A percentile compares a stretch with the other conserved stretches of the same genome.
phyloP scores from a whole-genome alignment of 2,329 filamentous ascomycete genomes.

The Penicillium sp. region DNA sequence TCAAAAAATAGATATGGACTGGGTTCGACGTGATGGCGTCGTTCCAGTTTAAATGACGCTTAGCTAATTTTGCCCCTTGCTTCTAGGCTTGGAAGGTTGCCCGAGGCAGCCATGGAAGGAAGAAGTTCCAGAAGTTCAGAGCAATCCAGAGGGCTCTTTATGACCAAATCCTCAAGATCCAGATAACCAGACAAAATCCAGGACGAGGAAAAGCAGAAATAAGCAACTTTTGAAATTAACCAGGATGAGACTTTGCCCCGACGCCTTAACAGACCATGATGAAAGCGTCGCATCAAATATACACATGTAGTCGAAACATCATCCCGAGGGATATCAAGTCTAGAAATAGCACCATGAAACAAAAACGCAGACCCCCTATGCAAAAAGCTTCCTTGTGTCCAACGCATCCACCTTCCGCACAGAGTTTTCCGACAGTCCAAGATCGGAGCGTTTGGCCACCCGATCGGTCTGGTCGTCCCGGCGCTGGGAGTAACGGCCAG shows the following conservation, averaged over 20 bases:
- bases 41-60: conserved; percentile 8
- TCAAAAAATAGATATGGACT: not conserved
- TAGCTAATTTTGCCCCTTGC: conserved; percentile 16
- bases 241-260: conserved; percentile 29
- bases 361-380: conserved; percentile 40
- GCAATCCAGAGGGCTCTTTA: too few species aligned
- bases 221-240: conserved; percentile 26
- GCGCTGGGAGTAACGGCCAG: conserved; percentile 72
- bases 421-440: conserved; percentile 68
- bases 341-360: conserved; percentile 24
- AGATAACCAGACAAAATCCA: conserved; percentile 7
- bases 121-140: too few species aligned
- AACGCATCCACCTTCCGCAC: conserved; percentile 66
- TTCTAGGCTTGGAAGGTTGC: not conserved
- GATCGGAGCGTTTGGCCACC: conserved; percentile 68
- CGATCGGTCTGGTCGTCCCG: conserved; percentile 72
- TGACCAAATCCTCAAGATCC: not conserved
- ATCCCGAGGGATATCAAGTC: conserved; percentile 36
- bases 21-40: conserved; percentile 4
- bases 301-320: conserved; percentile 32
- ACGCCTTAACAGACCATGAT: conserved; percentile 37
- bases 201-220: not conserved
- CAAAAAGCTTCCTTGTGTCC: conserved; percentile 73
- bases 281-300: conserved; percentile 37
- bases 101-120: too few species aligned